A percentile compares a stretch with the other conserved stretches of the same genome.
Evolutionary conservation across 768 basidiomycete species (phyloP).

Genomic region (Hypsizygus marmoreus): DNA sequence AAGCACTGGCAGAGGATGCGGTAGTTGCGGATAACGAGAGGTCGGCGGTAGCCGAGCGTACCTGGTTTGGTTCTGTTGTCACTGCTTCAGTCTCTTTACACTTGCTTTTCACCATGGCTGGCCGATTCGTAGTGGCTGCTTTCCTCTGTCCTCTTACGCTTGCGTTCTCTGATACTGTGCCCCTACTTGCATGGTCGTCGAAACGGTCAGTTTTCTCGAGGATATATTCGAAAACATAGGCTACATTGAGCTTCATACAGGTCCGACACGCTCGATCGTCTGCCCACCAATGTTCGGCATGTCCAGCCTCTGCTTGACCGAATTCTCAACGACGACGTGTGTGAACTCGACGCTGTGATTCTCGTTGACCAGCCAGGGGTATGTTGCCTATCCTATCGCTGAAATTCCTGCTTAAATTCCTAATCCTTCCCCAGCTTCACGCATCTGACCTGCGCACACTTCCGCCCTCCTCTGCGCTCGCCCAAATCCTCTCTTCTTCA

Average conservation of each 20-base stretch:
- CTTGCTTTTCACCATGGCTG: too few species aligned
- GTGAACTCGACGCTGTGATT: constrained; percentile 66
- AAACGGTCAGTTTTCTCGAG: constrained; percentile 43
- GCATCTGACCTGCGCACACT: constrained; percentile 75
- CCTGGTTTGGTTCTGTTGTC: too few species aligned
- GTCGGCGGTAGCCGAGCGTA: too few species aligned
- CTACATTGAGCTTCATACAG: constrained; percentile 29
- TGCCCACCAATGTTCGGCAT: constrained; percentile 34
- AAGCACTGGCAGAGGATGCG: too few species aligned
- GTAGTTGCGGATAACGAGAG: too few species aligned
- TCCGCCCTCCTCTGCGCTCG: constrained; percentile 50
- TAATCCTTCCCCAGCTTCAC: constrained; percentile 51
- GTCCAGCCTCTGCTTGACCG: constrained; percentile 42
- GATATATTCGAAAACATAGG: constrained; percentile 4
- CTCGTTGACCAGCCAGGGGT: constrained; percentile 76
- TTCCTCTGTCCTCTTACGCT: constrained; percentile 48
- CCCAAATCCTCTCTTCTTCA: constrained; percentile 46
- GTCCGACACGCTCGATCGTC: constrained; percentile 45
- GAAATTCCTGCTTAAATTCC: neutral
- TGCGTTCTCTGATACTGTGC: constrained; percentile 64
- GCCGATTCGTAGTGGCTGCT: constrained; percentile 42
- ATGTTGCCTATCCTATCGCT: constrained; percentile 25
- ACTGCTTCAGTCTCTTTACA: too few species aligned
- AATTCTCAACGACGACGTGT: constrained; percentile 49
- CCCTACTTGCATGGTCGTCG: constrained; percentile 75